Percentiles rank a stretch among this genome's conserved stretches.
Evolutionary conservation across 495 filamentous ascomycete species (phyloP).

Genomic region (Annulohypoxylon nitens): DNA sequence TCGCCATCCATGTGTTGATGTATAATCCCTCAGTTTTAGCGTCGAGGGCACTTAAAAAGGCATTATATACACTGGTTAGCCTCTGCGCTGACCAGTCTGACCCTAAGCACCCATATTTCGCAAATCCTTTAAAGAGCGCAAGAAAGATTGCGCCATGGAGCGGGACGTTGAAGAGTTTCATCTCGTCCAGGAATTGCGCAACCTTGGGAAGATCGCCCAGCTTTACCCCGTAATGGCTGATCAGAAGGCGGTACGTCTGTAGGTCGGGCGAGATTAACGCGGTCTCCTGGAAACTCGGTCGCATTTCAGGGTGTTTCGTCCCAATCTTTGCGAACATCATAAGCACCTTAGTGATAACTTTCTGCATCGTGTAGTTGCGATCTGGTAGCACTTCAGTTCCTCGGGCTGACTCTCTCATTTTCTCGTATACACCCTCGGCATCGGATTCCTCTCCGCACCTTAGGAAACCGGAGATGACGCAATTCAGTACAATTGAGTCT

Average conservation of each 20-base stretch:
- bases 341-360: conserved; percentile 67
- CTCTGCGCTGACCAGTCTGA: conserved; percentile 74
- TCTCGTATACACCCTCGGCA: conserved; percentile 82
- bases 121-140: conserved; percentile 80
- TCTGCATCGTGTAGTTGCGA: conserved; percentile 60
- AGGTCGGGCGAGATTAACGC: conserved; percentile 72
- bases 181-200: conserved; percentile 72
- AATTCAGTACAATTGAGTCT: conserved; percentile 88
- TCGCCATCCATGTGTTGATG: conserved; percentile 64
- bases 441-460: conserved; percentile 75
- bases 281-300: conserved; percentile 63
- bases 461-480: conserved; percentile 82
- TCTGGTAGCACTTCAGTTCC: conserved; percentile 51
- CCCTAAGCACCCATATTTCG: conserved; percentile 72
- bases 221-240: conserved; percentile 66
- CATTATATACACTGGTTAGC: conserved; percentile 64
- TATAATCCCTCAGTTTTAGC: conserved; percentile 52
- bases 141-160: conserved; percentile 73
- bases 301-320: conserved; percentile 56
- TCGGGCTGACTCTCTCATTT: conserved; percentile 76
- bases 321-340: conserved; percentile 63
- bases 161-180: conserved; percentile 68
- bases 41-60: conserved; percentile 60
- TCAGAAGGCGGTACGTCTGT: conserved; percentile 73
- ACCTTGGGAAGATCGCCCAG: conserved; percentile 70